Conservation (phyloP, 495 filamentous ascomycete species). For the Hypoxylon fuscum region DNA sequence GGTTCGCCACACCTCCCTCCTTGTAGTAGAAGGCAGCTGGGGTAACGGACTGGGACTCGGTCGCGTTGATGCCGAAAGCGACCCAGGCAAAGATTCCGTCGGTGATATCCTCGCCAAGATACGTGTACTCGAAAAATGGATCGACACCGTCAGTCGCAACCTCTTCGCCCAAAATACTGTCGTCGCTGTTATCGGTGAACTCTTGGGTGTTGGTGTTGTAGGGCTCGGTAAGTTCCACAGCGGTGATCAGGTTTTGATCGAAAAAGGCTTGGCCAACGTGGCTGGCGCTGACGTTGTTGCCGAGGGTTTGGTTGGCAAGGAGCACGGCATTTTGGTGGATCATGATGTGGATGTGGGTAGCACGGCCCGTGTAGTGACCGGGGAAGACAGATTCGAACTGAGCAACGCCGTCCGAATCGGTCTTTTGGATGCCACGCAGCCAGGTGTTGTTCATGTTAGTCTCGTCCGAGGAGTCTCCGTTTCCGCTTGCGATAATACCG, state of each 20-base stretch:
- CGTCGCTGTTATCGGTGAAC: slow-evolving; percentile 53
- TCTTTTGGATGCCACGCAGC: slow-evolving; percentile 62
- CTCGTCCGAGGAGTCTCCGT: slow-evolving; percentile 58
- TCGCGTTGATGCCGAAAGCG: slow-evolving; percentile 64
- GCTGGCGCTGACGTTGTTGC: slow-evolving; percentile 55
- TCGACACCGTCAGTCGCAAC: slow-evolving; percentile 47
- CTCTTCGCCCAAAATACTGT: slow-evolving; percentile 45
- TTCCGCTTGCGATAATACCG: slow-evolving; percentile 60
- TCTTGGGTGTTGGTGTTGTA: slow-evolving; percentile 60
- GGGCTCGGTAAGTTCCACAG: slow-evolving; percentile 60
- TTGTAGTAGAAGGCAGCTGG: slow-evolving; percentile 9
- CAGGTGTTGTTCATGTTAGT: slow-evolving; percentile 60
- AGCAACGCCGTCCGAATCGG: slow-evolving; percentile 59
- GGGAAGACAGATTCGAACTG: slow-evolving; percentile 63
- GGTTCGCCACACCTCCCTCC: slow-evolving; percentile 5
- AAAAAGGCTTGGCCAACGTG: slow-evolving; percentile 67
- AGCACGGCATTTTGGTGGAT: slow-evolving; percentile 53
- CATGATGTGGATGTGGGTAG: slow-evolving; percentile 50
- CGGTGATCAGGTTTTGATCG: slow-evolving; percentile 57
- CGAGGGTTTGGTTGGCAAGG: slow-evolving; percentile 54
- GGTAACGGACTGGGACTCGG: slow-evolving; percentile 19
- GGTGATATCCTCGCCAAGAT: slow-evolving; percentile 57
- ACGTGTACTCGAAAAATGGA: slow-evolving; percentile 50
- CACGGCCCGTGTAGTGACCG: slow-evolving; percentile 59
- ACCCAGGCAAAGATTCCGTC: slow-evolving; percentile 65